Conservation (phyloP, 2,329 filamentous ascomycete species). For the Trematosphaeria pertusa region DNA sequence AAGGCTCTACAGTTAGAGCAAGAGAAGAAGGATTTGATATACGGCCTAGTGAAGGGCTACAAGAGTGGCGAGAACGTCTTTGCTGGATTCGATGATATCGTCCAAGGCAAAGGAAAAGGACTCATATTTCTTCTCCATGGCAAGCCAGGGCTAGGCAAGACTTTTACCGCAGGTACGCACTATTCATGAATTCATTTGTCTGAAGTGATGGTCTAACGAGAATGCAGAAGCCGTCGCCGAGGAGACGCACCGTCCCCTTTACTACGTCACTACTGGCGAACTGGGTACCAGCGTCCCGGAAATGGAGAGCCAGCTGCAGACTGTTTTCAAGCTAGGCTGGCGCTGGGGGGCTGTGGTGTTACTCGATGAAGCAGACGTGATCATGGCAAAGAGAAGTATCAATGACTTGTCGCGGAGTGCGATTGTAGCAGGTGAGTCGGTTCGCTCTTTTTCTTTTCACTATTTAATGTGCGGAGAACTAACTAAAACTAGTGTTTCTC, state of each 20-base stretch:
- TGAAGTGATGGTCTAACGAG: too few species aligned
- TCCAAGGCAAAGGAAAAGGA: conserved; percentile 22
- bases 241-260: background rate
- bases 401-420: background rate
- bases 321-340: background rate
- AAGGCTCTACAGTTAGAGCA: background rate
- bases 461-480: too few species aligned
- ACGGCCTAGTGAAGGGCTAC: background rate
- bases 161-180: conserved; percentile 16
- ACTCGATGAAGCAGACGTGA: background rate
- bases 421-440: background rate
- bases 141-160: conserved; percentile 26
- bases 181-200: background rate
- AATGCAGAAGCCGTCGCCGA: background rate
- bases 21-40: background rate
- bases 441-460: background rate
- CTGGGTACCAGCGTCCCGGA: background rate
- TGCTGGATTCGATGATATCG: conserved; percentile 36
- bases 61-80: background rate
- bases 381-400: background rate
- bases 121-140: conserved; percentile 27
- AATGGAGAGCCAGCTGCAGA: background rate
- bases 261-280: background rate
- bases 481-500: background rate
- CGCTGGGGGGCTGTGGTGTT: background rate